Conservation (phyloP, 805 yeast genomes). For the Sungouiozyma ichnusensis region DNA sequence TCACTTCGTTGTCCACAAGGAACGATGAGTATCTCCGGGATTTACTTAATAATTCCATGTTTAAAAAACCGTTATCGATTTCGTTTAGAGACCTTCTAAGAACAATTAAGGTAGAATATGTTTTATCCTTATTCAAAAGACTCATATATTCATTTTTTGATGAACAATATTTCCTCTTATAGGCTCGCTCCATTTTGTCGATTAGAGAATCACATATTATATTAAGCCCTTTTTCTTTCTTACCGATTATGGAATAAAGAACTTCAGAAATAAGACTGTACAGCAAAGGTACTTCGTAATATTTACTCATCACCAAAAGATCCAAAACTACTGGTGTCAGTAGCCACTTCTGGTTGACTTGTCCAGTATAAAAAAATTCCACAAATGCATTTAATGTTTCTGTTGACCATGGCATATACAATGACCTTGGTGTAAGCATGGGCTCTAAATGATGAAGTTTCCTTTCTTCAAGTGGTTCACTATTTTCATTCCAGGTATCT, state of each 20-base stretch:
- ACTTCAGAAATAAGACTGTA: slow-evolving; percentile 62
- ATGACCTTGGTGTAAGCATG: slow-evolving; percentile 51
- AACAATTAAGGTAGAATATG: slow-evolving; percentile 32
- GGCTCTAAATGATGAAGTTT: slow-evolving; percentile 38
- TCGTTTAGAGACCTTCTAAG: slow-evolving; percentile 46
- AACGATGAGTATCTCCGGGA: slow-evolving; percentile 28
- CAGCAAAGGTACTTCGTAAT: slow-evolving; percentile 57
- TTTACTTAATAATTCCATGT: slow-evolving; percentile 36
- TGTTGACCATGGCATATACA: slow-evolving; percentile 60
- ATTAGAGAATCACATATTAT: slow-evolving; percentile 20
- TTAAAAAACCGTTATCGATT: slow-evolving; percentile 50
- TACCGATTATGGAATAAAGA: slow-evolving; percentile 56
- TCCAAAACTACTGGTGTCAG: slow-evolving; percentile 60
- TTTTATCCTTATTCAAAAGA: slow-evolving; percentile 19
- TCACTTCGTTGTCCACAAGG: slow-evolving; percentile 13
- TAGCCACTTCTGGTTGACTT: slow-evolving; percentile 62
- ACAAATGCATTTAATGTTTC: slow-evolving; percentile 52
- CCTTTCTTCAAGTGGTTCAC: not conserved
- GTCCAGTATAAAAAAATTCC: slow-evolving; percentile 71
- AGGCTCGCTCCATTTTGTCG: slow-evolving; percentile 15
- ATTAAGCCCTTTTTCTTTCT: slow-evolving; percentile 43
- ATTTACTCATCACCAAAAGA: slow-evolving; percentile 49
- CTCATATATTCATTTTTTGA: slow-evolving; percentile 17
- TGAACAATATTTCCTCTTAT: slow-evolving; percentile 14
- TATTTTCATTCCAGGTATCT: not conserved